Conservation (phyloP, 805 yeast species). For the Metschnikowia santaceciliae region DNA sequence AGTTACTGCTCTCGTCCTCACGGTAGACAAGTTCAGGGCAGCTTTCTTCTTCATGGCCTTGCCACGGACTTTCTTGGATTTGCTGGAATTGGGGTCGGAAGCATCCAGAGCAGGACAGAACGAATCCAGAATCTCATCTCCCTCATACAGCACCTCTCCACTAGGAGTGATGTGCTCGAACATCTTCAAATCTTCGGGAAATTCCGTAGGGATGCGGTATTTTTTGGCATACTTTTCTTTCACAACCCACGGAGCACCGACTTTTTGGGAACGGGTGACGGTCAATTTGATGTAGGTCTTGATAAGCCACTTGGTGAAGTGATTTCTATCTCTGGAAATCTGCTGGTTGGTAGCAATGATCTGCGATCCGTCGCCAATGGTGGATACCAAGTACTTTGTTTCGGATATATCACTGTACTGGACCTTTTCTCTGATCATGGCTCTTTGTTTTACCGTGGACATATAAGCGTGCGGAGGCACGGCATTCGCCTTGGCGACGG, state of each 20-base stretch:
- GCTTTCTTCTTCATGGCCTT: conserved; percentile 14
- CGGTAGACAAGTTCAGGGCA: conserved; percentile 9
- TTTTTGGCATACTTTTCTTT: conserved; percentile 68
- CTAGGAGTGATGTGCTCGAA: conserved; percentile 21
- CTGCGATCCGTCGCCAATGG: conserved; percentile 50
- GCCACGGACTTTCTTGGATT: conserved; percentile 13
- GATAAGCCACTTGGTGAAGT: conserved; percentile 85
- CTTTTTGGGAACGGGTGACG: conserved; percentile 69
- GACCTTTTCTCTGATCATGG: conserved; percentile 81
- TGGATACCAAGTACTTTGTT: conserved; percentile 65
- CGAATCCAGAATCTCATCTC: conserved; percentile 12
- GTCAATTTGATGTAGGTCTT: conserved; percentile 83
- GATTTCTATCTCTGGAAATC: conserved; percentile 76
- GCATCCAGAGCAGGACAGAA: conserved; percentile 6
- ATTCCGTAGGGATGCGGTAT: conserved; percentile 60
- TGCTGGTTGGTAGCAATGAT: conserved; percentile 69
- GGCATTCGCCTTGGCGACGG: conserved; percentile 1
- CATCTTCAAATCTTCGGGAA: conserved; percentile 51
- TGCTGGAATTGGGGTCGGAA: conserved; percentile 3
- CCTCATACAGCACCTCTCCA: conserved; percentile 17
- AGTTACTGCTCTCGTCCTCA: not conserved
- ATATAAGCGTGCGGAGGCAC: conserved; percentile 10
- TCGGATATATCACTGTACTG: conserved; percentile 54
- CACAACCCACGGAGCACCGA: conserved; percentile 96
- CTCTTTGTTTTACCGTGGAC: conserved; percentile 38